Conservation (phyloP, 495 filamentous ascomycete genomes). For the Xylaria telfairii region DNA sequence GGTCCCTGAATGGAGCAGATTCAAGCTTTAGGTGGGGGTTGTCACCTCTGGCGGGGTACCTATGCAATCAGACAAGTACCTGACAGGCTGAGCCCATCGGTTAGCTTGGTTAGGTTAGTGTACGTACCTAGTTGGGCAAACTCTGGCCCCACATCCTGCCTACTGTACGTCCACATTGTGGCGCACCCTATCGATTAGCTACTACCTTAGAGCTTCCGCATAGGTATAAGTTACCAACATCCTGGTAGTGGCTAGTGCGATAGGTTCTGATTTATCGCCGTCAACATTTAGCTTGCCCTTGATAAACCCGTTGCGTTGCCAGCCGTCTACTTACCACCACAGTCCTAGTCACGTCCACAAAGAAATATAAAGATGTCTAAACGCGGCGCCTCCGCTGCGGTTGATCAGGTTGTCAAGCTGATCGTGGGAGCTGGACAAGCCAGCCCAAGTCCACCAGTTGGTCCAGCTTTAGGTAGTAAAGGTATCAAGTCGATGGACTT, state of each 20-base stretch:
- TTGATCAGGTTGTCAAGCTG: constrained; percentile 92
- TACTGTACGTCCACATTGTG: no score
- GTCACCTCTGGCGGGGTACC: constrained; percentile 16
- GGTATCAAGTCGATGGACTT: constrained; percentile 99
- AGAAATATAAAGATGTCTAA: constrained; percentile 72
- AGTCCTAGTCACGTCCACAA: neutral
- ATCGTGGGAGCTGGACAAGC: constrained; percentile 98
- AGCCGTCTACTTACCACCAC: neutral
- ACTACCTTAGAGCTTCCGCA: no score
- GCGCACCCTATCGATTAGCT: constrained; percentile 23
- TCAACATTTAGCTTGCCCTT: neutral
- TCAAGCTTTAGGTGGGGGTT: constrained; percentile 14
- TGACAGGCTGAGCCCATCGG: neutral
- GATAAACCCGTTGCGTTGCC: neutral
- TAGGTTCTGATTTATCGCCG: neutral
- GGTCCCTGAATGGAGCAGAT: neutral
- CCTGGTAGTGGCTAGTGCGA: constrained; percentile 13
- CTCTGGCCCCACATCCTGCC: neutral
- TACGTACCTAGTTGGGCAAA: no score
- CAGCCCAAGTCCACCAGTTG: constrained; percentile 94
- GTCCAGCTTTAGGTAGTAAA: constrained; percentile 95
- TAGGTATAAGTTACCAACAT: neutral
- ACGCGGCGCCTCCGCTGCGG: constrained; percentile 58
- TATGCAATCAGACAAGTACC: neutral
- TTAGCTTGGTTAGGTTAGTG: no score